Percentiles rank a stretch among this genome's conserved stretches.
Conservation (phyloP, 352 stramenopile genomes). For the Phytophthora crassamura region DNA sequence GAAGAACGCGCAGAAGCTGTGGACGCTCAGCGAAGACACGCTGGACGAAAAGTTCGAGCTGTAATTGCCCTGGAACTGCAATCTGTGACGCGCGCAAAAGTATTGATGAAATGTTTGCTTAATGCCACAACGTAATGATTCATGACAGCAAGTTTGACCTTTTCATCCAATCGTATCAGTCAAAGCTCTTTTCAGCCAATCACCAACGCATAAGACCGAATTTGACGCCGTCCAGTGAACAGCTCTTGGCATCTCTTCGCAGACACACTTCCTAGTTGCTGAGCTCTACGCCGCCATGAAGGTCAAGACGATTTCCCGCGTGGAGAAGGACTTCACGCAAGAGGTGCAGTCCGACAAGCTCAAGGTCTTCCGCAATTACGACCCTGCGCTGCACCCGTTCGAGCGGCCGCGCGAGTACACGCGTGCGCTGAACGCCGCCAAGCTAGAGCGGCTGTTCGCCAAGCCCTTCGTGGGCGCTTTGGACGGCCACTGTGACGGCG, state of each 20-base stretch:
- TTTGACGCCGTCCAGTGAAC: conserved; percentile 40
- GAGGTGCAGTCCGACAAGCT: conserved; percentile 94
- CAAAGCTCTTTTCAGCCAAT: conserved; percentile 13
- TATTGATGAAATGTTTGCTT: conserved; percentile 25
- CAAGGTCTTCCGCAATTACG: conserved; percentile 97
- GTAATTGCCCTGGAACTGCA: conserved; percentile 10
- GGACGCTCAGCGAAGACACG: conserved; percentile 57
- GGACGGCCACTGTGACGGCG: conserved; percentile 97
- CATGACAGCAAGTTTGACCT: neutral
- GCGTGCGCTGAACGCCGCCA: conserved; percentile 96
- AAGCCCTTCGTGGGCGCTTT: conserved; percentile 98
- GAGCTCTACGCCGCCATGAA: conserved; percentile 89
- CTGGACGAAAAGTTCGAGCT: conserved; percentile 43
- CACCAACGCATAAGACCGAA: conserved; percentile 1
- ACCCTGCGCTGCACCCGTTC: conserved; percentile 95
- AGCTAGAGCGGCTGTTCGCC: conserved; percentile 99
- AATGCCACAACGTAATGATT: conserved; percentile 11
- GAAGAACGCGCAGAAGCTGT: conserved; percentile 46
- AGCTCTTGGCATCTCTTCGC: conserved; percentile 24
- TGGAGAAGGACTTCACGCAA: conserved; percentile 94
- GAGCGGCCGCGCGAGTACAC: conserved; percentile 95
- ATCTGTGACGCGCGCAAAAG: conserved; percentile 16
- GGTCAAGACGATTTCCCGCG: conserved; percentile 98
- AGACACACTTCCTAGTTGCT: conserved; percentile 10
- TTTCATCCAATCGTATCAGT: conserved; percentile 27